phyloP scores from a whole-genome alignment of 495 filamentous ascomycete species.

The Aspergillus avenaceus region DNA sequence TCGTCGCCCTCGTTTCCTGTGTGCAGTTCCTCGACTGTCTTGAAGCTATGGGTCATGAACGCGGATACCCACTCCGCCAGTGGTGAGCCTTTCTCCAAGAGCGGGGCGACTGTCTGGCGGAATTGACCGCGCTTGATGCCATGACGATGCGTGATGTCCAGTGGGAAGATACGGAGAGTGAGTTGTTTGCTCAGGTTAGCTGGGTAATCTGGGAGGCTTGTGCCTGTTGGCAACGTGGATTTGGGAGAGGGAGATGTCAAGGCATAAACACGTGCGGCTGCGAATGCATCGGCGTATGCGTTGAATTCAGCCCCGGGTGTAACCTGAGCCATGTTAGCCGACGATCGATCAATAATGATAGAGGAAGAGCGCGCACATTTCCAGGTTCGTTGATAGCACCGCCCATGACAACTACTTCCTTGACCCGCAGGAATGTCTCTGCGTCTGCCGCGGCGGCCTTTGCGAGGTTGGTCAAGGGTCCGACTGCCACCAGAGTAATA shows the following conservation, averaged over 20 bases:
- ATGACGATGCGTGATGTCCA: conserved; percentile 84
- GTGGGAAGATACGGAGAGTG: conserved; percentile 75
- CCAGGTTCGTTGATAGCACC: conserved; percentile 75
- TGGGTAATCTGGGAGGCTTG: conserved; percentile 61
- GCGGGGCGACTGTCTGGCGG: conserved; percentile 46
- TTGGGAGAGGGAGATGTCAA: conserved; percentile 75
- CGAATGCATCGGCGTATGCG: conserved; percentile 73
- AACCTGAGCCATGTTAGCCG: conserved; percentile 29
- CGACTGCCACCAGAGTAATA: conserved; percentile 84
- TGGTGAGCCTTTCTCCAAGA: conserved; percentile 57
- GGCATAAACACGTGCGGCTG: conserved; percentile 84
- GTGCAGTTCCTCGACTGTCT: conserved; percentile 61
- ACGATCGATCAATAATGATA: neutral
- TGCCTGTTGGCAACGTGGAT: conserved; percentile 61
- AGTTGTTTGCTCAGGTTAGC: conserved; percentile 58
- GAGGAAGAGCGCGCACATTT: conserved; percentile 51
- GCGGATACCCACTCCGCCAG: conserved; percentile 77
- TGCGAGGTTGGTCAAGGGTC: conserved; percentile 88
- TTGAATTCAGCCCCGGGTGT: conserved; percentile 85
- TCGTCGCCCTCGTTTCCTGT: conserved; percentile 48
- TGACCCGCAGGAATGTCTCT: conserved; percentile 79
- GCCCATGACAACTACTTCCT: conserved; percentile 96
- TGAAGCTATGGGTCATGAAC: conserved; percentile 74
- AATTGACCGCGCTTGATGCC: conserved; percentile 59
- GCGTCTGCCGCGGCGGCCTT: conserved; percentile 80